Evolutionary conservation across 225 moss, liverwort and hornwort genomes (phyloP).

Genomic region (Physcomitrellopsis africana): DNA sequence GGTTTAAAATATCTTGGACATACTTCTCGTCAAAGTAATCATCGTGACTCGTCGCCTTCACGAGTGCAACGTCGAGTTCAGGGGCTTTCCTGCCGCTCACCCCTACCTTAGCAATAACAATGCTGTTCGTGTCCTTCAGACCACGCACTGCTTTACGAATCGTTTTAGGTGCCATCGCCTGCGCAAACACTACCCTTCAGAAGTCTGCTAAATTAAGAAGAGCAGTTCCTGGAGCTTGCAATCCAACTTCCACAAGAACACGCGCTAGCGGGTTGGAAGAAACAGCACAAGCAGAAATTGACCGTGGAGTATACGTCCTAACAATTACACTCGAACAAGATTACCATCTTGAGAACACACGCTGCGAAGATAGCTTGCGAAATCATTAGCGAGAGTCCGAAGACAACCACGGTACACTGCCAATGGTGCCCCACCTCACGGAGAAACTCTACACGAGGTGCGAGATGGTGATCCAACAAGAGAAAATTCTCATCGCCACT

Average conservation of each 20-base stretch:
- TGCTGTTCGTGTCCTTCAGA: slow-evolving; percentile 92
- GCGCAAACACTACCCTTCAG: not conserved
- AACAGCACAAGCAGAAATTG: not conserved
- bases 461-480: not conserved
- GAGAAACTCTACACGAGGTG: not conserved
- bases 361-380: not conserved
- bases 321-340: not conserved
- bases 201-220: not conserved
- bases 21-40: slow-evolving; percentile 82
- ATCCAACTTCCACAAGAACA: not conserved
- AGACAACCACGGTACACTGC: not conserved
- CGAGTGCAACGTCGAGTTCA: slow-evolving; percentile 83
- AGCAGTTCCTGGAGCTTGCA: not conserved
- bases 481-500: not conserved
- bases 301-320: not conserved
- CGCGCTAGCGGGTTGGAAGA: not conserved
- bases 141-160: slow-evolving; percentile 89
- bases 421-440: not conserved
- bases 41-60: slow-evolving; percentile 94
- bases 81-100: slow-evolving; percentile 71
- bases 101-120: slow-evolving; percentile 86
- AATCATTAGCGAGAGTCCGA: not conserved
- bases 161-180: slow-evolving; percentile 89
- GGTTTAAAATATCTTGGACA: slow-evolving; percentile 76
- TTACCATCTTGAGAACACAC: not conserved